phyloP scores from a whole-genome alignment of 495 filamentous ascomycete genomes.

The Penicillium diatomitis region DNA sequence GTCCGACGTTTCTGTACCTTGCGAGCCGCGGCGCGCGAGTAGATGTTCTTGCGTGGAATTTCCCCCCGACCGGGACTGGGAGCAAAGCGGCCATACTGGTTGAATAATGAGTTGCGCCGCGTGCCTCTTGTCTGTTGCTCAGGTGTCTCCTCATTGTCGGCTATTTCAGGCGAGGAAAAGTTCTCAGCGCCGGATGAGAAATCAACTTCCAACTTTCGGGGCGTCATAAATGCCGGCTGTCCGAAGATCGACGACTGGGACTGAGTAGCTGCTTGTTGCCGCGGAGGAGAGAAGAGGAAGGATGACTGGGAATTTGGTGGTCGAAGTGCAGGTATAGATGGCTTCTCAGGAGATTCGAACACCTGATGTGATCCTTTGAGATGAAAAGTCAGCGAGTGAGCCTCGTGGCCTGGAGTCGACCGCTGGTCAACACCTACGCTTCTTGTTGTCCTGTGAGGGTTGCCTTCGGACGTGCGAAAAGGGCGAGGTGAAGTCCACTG shows the following conservation, averaged over 20 bases:
- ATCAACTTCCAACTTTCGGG: constrained; percentile 62
- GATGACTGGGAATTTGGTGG: constrained; percentile 41
- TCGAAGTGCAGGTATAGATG: constrained; percentile 34
- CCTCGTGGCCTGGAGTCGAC: not conserved
- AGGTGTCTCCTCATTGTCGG: constrained; percentile 61
- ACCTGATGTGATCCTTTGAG: constrained; percentile 38
- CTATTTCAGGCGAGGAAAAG: constrained; percentile 62
- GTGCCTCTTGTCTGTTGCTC: constrained; percentile 42
- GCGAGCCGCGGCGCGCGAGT: constrained; percentile 42
- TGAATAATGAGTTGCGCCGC: constrained; percentile 37
- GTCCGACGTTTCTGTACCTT: constrained; percentile 41
- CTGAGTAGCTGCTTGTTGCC: constrained; percentile 17
- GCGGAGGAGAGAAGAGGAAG: constrained; percentile 32
- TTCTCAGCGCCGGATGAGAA: constrained; percentile 76
- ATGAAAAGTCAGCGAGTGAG: not conserved
- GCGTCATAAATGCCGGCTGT: constrained; percentile 68
- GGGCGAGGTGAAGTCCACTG: constrained; percentile 48
- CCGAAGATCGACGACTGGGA: constrained; percentile 42
- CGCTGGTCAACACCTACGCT: constrained; percentile 34
- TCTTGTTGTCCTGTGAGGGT: constrained; percentile 30
- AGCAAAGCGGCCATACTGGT: constrained; percentile 36
- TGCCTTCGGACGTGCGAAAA: constrained; percentile 45
- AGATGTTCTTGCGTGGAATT: constrained; percentile 42
- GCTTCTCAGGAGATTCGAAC: constrained; percentile 46
- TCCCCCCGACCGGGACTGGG: constrained; percentile 50